Base-by-base conservation (phyloP, 2,329 filamentous ascomycete species). In the Didymella arachidicola region DNA sequence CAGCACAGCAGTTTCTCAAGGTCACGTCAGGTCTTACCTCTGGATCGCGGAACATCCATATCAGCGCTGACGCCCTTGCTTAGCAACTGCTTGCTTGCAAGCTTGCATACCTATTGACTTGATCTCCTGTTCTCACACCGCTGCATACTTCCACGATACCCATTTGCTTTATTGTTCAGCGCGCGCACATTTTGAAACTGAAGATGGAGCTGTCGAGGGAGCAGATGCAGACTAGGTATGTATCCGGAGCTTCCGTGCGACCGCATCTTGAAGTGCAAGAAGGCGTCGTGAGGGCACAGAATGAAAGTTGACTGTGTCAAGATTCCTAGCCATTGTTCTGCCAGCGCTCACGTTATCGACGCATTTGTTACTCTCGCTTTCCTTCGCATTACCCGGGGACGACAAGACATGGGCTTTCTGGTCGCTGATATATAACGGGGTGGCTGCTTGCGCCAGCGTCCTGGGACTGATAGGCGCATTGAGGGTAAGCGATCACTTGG, bases 391-490 rank as follows among this genome's bases (percentile, higher is more conserved):
- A 25, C 62, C 67, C 1, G 59, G 67, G 36, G 57, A 64, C 27
- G 58, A 66, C 72, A 45, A 75, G 70, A 44, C 72, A 70, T 72
- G 39, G 59, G 62, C 54, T 65, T 74, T 58, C 10, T 71, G 64
- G 54, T 77, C 77, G 29, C 64, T 74, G 6, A 60, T 71, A 41
- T 82, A 81, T 64, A 71, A 79, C 22, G 69, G 77, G 59, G 69
- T 79, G 32, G 77, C 78, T 18, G 74, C 74, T 55, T 60, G 76
- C 8, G 66, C 79, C 42, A 79, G 78, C 60, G 61, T 78, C 10
- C 66, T 80, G 44, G 80, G 80, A 5, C 58, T 81, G 26, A 52
- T 80, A n/a, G 79, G 79, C 43, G 79, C 78, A 30, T 41, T 80
- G n/a, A 72, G 73, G 67, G 80, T 82, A 74, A 60, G 74, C 68